These are phyloP conservation scores for Patellifolia procumbens DNA, from an alignment of 179 eudicot species.

Conservation along the genomic window DNA sequence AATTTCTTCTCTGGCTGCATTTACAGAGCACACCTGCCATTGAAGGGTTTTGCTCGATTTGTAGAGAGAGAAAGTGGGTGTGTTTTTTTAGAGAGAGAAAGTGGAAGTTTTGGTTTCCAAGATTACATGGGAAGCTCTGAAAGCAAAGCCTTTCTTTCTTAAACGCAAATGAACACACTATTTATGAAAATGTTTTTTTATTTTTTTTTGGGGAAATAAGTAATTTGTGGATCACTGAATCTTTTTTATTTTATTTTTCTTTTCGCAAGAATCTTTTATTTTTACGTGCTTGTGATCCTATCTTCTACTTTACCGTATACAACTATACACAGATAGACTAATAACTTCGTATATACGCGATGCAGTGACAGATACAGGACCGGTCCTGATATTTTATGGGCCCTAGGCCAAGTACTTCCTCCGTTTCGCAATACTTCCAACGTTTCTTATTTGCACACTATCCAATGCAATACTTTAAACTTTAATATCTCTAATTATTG, in stretches of 20 bases:
- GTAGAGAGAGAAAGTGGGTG: slow-evolving; percentile 8
- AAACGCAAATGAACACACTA: neutral
- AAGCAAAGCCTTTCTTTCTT: slow-evolving; percentile 12
- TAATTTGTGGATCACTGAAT: slow-evolving; percentile 11
- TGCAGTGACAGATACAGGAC: too few species aligned
- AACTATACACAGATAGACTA: too few species aligned
- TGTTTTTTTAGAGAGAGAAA: slow-evolving; percentile 7
- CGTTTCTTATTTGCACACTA: too few species aligned
- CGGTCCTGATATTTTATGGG: too few species aligned
- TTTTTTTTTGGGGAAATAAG: neutral
- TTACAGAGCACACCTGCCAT: slow-evolving; percentile 41
- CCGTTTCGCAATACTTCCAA: too few species aligned
- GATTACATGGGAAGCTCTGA: slow-evolving; percentile 23
- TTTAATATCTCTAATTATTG: too few species aligned
- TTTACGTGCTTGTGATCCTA: neutral
- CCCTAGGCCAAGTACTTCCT: too few species aligned
- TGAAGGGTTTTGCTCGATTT: neutral
- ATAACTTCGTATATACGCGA: too few species aligned
- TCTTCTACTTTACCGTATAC: too few species aligned
- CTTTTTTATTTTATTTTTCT: neutral
- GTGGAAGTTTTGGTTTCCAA: slow-evolving; percentile 14
- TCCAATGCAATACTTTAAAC: too few species aligned
- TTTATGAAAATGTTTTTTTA: neutral
- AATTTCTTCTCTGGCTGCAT: slow-evolving; percentile 27
- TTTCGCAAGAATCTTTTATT: neutral